These are phyloP conservation scores for Beverwykella pulmonaria DNA, from an alignment of 495 filamentous ascomycete genomes.

Conservation along the genomic window DNA sequence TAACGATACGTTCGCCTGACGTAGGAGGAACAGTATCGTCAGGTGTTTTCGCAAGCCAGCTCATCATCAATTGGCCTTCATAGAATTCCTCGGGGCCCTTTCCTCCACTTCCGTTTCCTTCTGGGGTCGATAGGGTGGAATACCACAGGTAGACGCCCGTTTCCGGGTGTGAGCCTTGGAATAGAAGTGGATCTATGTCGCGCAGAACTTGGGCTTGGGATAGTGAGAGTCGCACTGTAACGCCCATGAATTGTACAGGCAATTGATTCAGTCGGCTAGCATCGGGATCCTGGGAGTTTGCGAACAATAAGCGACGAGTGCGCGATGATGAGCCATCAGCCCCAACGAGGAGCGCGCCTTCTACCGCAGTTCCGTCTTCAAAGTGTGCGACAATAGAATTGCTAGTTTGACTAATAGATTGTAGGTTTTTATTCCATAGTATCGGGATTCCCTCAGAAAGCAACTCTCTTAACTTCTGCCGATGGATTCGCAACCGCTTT, in stretches of 20 bases:
- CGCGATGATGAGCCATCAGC: constrained; percentile 9
- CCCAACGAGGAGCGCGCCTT: constrained; percentile 13
- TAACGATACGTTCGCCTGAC: background rate
- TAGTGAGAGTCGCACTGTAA: constrained; percentile 15
- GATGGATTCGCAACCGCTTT: constrained; percentile 5
- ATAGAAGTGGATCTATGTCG: constrained; percentile 23
- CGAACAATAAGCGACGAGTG: constrained; percentile 6
- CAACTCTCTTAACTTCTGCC: constrained; percentile 11
- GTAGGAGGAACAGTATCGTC: constrained; percentile 4
- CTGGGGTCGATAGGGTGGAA: constrained; percentile 10
- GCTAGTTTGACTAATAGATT: background rate
- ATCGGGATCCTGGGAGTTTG: background rate
- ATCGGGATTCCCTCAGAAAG: constrained; percentile 6
- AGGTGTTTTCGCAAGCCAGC: background rate
- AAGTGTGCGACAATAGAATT: constrained; percentile 8
- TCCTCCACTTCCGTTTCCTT: constrained; percentile 13
- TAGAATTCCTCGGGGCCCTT: background rate
- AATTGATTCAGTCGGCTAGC: background rate
- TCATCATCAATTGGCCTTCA: constrained; percentile 18
- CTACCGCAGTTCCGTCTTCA: constrained; percentile 11
- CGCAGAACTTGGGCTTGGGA: constrained; percentile 4
- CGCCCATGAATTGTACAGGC: constrained; percentile 18
- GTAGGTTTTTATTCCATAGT: constrained; percentile 6
- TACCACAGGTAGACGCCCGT: constrained; percentile 20
- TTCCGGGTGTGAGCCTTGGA: constrained; percentile 15